Conservation (phyloP, 1,284 basidiomycete species). For the Cyathus olla region DNA sequence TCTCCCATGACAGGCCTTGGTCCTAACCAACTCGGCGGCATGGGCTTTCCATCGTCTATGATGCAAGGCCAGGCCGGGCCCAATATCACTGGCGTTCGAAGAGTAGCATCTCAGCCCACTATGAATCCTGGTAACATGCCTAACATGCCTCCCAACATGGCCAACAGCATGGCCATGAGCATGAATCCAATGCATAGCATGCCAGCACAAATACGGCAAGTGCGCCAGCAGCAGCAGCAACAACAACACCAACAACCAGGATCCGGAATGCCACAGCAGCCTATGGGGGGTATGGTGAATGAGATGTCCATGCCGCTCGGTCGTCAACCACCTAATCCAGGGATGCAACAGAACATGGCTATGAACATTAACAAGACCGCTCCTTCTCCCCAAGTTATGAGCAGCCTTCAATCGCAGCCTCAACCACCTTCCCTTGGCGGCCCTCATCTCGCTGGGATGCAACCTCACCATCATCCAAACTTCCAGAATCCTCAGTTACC, state of each 20-base stretch:
- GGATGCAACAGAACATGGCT: too few relatives aligned
- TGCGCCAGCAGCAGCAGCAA: slow-evolving; percentile 48
- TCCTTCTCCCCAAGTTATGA: slow-evolving; percentile 48
- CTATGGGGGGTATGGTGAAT: slow-evolving; percentile 6
- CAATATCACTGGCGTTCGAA: slow-evolving; percentile 49
- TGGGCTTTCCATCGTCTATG: slow-evolving; percentile 52
- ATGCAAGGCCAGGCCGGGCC: slow-evolving; percentile 40
- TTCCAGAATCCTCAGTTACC: slow-evolving; percentile 54
- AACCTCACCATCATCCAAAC: slow-evolving; percentile 48
- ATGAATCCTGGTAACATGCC: slow-evolving; percentile 50
- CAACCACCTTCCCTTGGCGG: slow-evolving; percentile 55
- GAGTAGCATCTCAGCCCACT: slow-evolving; percentile 64
- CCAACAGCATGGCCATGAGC: slow-evolving; percentile 49
- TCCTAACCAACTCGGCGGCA: slow-evolving; percentile 31
- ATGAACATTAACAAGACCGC: too few relatives aligned
- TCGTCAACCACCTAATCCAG: too few relatives aligned
- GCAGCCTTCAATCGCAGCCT: slow-evolving; percentile 44
- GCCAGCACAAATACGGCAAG: slow-evolving; percentile 44
- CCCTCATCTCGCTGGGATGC: slow-evolving; percentile 50
- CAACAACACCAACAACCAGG: slow-evolving; percentile 46
- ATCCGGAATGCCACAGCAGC: slow-evolving; percentile 46
- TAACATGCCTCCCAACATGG: slow-evolving; percentile 50
- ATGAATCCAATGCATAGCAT: slow-evolving; percentile 53
- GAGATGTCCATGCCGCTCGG: too few relatives aligned
- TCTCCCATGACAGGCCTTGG: slow-evolving; percentile 52